Evolutionary conservation across 106 monocot genomes (phyloP).

Genomic region (Apostasia ramifera): DNA sequence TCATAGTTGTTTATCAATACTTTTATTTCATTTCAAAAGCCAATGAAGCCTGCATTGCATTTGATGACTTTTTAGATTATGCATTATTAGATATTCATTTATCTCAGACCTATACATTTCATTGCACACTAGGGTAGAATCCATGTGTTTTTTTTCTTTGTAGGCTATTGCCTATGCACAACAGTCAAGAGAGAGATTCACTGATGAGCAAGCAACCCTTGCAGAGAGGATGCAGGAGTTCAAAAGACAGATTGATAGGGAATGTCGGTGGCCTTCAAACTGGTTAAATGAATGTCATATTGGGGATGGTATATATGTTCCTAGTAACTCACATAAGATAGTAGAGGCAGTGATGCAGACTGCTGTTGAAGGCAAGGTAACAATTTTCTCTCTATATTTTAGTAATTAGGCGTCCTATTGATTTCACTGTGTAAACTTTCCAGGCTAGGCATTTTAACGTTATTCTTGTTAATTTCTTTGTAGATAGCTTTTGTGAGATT

Average conservation of each 20-base stretch:
- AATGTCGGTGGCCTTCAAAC: slow-evolving; percentile 62
- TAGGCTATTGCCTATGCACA: slow-evolving; percentile 97
- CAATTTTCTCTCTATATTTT: neutral
- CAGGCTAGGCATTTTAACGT: too few species aligned
- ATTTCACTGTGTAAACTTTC: too few species aligned
- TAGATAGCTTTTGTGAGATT: too few species aligned
- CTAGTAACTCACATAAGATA: slow-evolving; percentile 98
- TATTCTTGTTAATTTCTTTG: neutral
- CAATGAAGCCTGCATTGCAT: too few species aligned
- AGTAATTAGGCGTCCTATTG: neutral
- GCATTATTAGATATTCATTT: too few species aligned
- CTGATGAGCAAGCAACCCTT: slow-evolving; percentile 79
- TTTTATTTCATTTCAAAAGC: too few species aligned
- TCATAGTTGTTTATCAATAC: too few species aligned
- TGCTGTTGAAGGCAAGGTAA: slow-evolving; percentile 84
- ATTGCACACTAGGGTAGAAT: too few species aligned
- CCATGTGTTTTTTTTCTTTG: slow-evolving; percentile 15
- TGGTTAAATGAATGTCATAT: slow-evolving; percentile 56
- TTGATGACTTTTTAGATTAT: too few species aligned
- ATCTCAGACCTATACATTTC: too few species aligned
- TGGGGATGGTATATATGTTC: slow-evolving; percentile 97
- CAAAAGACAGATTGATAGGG: slow-evolving; percentile 91
- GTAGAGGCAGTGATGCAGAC: slow-evolving; percentile 98
- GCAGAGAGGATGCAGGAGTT: slow-evolving; percentile 97
- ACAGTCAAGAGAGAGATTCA: slow-evolving; percentile 96